phyloP scores from a whole-genome alignment of 805 yeast genomes.

The Metschnikowia drakensbergensis region DNA sequence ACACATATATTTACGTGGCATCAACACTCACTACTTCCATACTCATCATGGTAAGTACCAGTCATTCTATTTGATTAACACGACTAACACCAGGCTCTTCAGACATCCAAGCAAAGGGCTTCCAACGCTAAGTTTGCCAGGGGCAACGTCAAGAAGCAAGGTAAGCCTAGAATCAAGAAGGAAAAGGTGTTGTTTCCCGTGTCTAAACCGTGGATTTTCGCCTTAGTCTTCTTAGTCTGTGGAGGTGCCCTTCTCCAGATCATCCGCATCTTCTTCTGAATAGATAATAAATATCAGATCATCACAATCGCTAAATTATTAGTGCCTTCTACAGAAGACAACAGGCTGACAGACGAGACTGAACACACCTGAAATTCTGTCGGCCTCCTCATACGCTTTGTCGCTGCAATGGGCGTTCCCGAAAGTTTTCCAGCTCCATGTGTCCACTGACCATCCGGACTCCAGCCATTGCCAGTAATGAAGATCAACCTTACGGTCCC shows the following conservation, averaged over 20 bases:
- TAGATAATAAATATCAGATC: background rate
- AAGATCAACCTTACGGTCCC: no score
- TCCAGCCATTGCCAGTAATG: no score
- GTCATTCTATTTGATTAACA: background rate
- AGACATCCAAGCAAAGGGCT: conserved; percentile 81
- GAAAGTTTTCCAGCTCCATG: no score
- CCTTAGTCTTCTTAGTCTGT: conserved; percentile 61
- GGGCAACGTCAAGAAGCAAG: conserved; percentile 67
- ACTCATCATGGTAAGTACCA: background rate
- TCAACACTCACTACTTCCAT: background rate
- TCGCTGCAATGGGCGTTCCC: no score
- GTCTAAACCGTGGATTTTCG: conserved; percentile 60
- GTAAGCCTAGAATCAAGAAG: conserved; percentile 53
- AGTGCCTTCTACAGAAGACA: no score
- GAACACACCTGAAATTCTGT: no score
- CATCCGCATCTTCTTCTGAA: conserved; percentile 46
- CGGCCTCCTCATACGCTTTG: no score
- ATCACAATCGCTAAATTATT: no score
- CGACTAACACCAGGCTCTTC: conserved; percentile 48
- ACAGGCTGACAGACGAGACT: no score
- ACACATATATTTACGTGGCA: background rate
- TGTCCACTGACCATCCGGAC: no score
- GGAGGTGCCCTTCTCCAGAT: conserved; percentile 83
- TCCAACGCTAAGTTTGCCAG: conserved; percentile 86
- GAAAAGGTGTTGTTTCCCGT: conserved; percentile 47